phyloP scores from a whole-genome alignment of 208 protist species.

The Acanthamoeba triangularis region DNA sequence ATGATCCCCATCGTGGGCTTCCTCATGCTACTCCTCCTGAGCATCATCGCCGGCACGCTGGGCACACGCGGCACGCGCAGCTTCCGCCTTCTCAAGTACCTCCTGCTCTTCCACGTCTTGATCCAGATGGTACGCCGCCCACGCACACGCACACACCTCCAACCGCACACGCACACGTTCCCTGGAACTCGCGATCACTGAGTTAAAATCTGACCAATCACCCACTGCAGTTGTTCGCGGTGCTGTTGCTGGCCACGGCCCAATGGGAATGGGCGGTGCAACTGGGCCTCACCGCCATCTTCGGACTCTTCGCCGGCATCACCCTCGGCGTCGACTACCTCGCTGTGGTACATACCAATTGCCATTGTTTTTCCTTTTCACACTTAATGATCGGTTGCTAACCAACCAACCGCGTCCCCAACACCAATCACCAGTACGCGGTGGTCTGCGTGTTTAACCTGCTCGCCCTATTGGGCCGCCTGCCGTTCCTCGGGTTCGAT shows the following conservation, averaged over 20 bases:
- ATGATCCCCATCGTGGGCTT: constrained; percentile 75
- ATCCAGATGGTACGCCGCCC: constrained; percentile 24
- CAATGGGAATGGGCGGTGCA: constrained; percentile 35
- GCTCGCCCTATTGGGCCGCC: constrained; percentile 13
- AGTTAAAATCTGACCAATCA: background rate
- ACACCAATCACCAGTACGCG: background rate
- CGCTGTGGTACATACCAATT: background rate
- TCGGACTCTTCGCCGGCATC: constrained; percentile 65
- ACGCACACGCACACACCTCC: too few species aligned
- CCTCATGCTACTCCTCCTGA: constrained; percentile 7
- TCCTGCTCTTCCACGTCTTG: constrained; percentile 57
- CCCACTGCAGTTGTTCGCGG: constrained; percentile 47
- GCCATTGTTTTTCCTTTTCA: background rate
- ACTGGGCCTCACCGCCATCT: constrained; percentile 42
- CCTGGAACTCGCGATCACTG: too few species aligned
- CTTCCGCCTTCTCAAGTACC: constrained; percentile 41
- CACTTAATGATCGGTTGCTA: background rate
- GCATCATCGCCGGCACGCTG: constrained; percentile 7
- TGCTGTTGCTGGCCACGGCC: constrained; percentile 32
- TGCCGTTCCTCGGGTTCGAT: constrained; percentile 21
- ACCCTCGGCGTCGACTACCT: constrained; percentile 67
- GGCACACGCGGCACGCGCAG: constrained; percentile 4
- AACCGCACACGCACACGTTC: too few species aligned
- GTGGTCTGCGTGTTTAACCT: constrained; percentile 54
- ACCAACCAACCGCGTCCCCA: too few species aligned